Conservation (phyloP, 2,329 filamentous ascomycete genomes). For the Cladosporium sp. region DNA sequence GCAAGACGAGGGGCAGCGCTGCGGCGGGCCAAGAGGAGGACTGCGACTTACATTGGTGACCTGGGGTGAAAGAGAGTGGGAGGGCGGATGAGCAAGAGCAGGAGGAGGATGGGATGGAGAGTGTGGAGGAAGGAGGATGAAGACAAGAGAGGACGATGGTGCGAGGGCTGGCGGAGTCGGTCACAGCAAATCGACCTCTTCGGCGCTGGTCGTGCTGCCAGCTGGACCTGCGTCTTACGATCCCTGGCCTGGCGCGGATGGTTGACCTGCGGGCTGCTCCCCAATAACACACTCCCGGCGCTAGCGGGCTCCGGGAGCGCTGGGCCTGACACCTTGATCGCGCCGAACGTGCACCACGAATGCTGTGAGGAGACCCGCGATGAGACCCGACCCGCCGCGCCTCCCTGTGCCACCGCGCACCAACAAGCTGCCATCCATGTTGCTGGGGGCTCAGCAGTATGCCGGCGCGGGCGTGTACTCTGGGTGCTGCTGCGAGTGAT, state of each 20-base stretch:
- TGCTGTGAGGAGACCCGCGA: constrained; percentile 8
- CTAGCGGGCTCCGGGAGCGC: not conserved
- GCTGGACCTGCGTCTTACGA: constrained; percentile 8
- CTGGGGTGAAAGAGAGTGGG: not conserved
- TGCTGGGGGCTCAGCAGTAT: constrained; percentile 4
- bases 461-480: no score
- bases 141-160: not conserved
- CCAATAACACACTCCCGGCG: constrained; percentile 11
- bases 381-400: constrained; percentile 1
- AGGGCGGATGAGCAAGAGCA: constrained; percentile 10
- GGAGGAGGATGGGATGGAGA: constrained; percentile 9
- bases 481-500: not conserved
- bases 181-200: not conserved
- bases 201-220: not conserved
- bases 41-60: constrained; percentile 4
- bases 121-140: not conserved
- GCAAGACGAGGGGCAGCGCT: not conserved
- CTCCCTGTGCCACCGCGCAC: not conserved
- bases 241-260: constrained; percentile 2
- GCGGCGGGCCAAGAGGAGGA: not conserved
- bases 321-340: constrained; percentile 4
- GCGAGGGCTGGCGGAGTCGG: not conserved
- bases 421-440: constrained; percentile 1
- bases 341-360: not conserved
- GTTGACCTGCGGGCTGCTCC: constrained; percentile 8